Evolutionary conservation across 805 yeast genomes (phyloP), one percentile per base, ranked within the genome.

Genomic region (Saccharomycopsis fermentans): DNA sequence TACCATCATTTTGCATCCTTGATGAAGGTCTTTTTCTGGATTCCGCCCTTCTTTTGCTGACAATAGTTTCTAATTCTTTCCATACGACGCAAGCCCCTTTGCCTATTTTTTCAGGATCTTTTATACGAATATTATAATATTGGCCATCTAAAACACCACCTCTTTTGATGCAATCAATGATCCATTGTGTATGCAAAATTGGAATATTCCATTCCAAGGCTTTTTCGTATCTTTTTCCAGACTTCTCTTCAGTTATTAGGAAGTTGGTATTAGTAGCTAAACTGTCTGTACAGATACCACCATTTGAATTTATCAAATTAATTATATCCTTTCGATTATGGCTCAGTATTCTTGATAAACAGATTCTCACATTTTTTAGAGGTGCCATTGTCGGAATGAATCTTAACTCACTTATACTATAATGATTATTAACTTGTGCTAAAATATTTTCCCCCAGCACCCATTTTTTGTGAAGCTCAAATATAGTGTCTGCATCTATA

Each of bases 251-350:
- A n/a, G 82, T 76, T 3, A 83, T 73, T 0, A 83, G 69, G 59
- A 77, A 73, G 2, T 74, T 64, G 53, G 74, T 74, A 5, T 73
- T 69, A 8, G 71, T 70, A 1, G 81, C 77, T 39, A 83, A 69
- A 0, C 84, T 75, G 24, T 78, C 80, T 0, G 81, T 74, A 1
- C 77, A 76, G 19, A 67, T 69, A 3, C 86, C 88, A 2, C 84
- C 84, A 63, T 77, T 66, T 3, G 70, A 67, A 37, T 62, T 66
- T 8, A 83, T 71, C 4, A 73, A 54, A 6, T 68, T 64, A 1
- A 70, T 59, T 5, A 82, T 63, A 32, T 69, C 68, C 2, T 67
- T 66, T 39, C 72, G 69, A 6, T 68, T 40, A 27, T 66, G 61
- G 2, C 63, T 65, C 24, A 56, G 60, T 35, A 75, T 60, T 58